Evolutionary conservation across 2,329 filamentous ascomycete genomes (phyloP), one percentile per base, ranked within the genome.

Genomic region (Fusarium sp.): DNA sequence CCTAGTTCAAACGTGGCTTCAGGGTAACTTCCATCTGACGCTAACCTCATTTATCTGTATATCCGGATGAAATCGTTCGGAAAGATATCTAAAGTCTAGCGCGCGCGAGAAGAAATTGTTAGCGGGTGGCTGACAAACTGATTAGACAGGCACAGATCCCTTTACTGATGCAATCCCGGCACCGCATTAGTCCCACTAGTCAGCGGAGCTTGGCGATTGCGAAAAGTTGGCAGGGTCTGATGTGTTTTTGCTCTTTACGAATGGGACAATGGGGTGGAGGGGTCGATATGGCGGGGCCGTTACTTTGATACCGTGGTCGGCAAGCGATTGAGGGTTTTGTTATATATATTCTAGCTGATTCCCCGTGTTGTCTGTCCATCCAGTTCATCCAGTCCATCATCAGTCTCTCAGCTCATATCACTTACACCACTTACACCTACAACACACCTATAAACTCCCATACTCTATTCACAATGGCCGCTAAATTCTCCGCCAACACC

Each of bases 401-500:
- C 58, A 57, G 50, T 44, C 42, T 64, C 50, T 69, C 40, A 70
- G 52, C 67, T 59, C 32, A 58, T 37, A 19, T 19, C 32, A 21
- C n/a, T 42, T 47, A 60, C 37, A 64, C 44, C 37, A 58, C 54
- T 40, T 42, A 63, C 62, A 47, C 23, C 32, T 54, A 47, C 47
- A 49, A 28, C 37, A 32, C 53, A 62, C 64, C 46, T 30, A 49
- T 56, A 65, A 59, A 25, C 54, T 7, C 66, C 12, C 23, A 21
- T 18, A 52, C 70, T 72, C 74, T 18, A 67, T 65, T 77, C 81
- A 85, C 80, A 78, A 87, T 86, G 85, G 80, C 85, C 69, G 72
- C 83, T 77, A 82, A 83, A 77, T 56, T 81, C 69, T 82, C 82
- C 73, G 81, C 88, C 79, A 82, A 86, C 71, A 64, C 85, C 71